Conservation (phyloP, 1,284 basidiomycete genomes). For the Porodaedalea pini region DNA sequence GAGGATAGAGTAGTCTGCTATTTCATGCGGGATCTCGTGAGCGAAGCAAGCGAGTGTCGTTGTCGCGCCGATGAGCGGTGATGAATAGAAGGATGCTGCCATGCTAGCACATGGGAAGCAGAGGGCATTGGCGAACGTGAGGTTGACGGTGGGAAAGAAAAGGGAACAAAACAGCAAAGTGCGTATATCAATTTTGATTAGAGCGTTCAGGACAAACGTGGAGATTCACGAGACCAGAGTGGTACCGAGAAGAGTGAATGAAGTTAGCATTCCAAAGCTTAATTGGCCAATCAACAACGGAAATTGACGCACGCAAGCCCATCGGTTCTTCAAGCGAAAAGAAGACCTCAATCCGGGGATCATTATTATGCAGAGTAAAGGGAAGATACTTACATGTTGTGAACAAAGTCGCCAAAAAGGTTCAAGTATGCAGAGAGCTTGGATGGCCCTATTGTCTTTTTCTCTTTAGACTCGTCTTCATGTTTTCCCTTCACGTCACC, state of each 20-base stretch:
- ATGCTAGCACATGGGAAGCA: conserved; percentile 47
- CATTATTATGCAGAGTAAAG: conserved; percentile 9
- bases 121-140: background rate
- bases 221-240: background rate
- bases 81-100: conserved; percentile 89
- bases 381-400: conserved; percentile 64
- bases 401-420: conserved; percentile 86
- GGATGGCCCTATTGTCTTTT: conserved; percentile 47
- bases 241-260: conserved; percentile 4
- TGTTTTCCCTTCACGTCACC: conserved; percentile 29
- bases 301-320: conserved; percentile 66
- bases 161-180: background rate
- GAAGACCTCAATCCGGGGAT: background rate
- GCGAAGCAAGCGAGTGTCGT: conserved; percentile 89
- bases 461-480: conserved; percentile 22
- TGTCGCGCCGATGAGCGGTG: conserved; percentile 83
- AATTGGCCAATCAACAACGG: conserved; percentile 18
- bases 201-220: background rate
- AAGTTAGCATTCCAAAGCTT: conserved; percentile 4
- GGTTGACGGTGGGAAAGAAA: background rate
- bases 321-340: conserved; percentile 58
- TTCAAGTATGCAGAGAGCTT: conserved; percentile 87
- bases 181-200: background rate
- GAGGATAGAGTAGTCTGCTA: conserved; percentile 87
- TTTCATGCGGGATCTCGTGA: conserved; percentile 90